Evolutionary conservation across 768 basidiomycete genomes (phyloP), one percentile per base, ranked within the genome.

Genomic region (Rhodocollybia butyracea): DNA sequence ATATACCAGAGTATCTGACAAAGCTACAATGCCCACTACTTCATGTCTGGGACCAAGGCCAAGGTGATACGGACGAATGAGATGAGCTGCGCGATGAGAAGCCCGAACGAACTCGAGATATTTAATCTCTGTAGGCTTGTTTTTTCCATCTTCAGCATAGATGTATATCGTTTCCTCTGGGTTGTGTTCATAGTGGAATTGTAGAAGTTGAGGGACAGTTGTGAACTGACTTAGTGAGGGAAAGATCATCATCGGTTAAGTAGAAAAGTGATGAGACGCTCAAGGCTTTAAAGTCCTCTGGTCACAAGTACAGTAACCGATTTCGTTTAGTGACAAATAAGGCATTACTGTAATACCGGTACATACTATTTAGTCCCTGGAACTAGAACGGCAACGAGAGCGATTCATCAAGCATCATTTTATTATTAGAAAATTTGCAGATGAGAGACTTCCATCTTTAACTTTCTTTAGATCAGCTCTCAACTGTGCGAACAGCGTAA

Each of bases 81-180:
- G 56, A 58, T 74, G 74, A 0, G 77, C 76, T 26, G 73, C 65
- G 17, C 77, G 72, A 57, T 80, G 73, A 40, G 68, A 70, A 10
- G 78, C 79, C 11, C 73, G 71, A n/a, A 67, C 70, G 57, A 80
- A 81, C 52, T 81, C 76, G 6, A 76, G 53, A 45, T 72, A 69
- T 6, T 72, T 68, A 30, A 81, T 69, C 34, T 50, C 53, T 3
- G 65, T 63, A 15, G 68, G 56, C 2, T 15, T 43, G 22, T 57
- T 50, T 2, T 64, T 55, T 1, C 55, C 55, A 43, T 52, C 51
- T 32, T 70, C 66, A 7, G 65, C 51, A 36, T 68, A 79, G 7
- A 64, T 58, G 41, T 63, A 77, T 7, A 70, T 58, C 2, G 70
- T 59, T 6, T 56, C 59, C 2, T 62, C 51, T 0, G 75, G 63